Evolutionary conservation across 345 rosid genomes (phyloP), one percentile per base, ranked within the genome.

Genomic region (Theobroma cacao): DNA sequence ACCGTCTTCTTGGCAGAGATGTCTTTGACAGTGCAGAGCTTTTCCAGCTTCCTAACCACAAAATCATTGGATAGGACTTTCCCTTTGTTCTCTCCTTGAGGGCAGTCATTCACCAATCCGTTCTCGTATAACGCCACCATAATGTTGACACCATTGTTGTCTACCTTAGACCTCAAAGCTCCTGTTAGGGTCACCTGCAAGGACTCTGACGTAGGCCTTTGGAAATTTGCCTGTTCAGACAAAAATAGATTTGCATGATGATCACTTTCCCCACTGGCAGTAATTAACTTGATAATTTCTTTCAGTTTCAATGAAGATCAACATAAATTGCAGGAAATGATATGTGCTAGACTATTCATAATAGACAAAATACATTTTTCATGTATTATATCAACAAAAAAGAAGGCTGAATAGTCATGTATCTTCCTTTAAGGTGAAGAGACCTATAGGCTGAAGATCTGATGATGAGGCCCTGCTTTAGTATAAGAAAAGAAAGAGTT

Each of bases 61-160:
- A 80, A 90, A 84, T 93, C 97, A 75, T 92, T 92, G 26, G 93
- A 82, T 30, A 95, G 72, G 40, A 95, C 90, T 45, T 87, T 86
- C n/a, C 93, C 94, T 84, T 87, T 89, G 84, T 92, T 94, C 78
- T 94, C 98, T 71, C 98, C 97, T 3, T 55, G 75, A 0, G 56
- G 85, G 64, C 95, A 93, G 82, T 91, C 89, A 7, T 78, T 91
- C 81, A 93, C 90, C 74, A 93, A 71, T 31, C 97, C 97, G 12
- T 58, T 88, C 79, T 94, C 97, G 52, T 94, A 91, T 14, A 94
- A 80, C 1, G 90, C 97, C 84, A 93, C 93, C 97, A 94, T 91
- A 55, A 94, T 41, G 61, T 86, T 87, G 52, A 80, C 89, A 9
- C 92, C 96, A 52, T 83, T 59, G 72, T 79, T 84, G 33, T 94